Conservation (phyloP, 805 yeast genomes). For the Barnettozyma botsteinii region DNA sequence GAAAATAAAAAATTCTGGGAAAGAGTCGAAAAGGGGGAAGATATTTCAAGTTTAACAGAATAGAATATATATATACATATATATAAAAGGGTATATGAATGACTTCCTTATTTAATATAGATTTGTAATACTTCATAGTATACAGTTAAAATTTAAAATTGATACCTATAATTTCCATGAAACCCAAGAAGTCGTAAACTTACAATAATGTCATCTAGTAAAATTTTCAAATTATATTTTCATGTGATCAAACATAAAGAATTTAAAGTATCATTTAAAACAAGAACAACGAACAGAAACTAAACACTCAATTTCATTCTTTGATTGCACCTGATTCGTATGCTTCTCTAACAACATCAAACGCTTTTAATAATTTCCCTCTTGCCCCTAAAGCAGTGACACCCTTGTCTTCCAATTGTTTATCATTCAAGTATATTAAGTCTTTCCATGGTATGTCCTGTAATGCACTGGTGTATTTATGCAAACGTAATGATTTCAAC, state of each 20-base stretch:
- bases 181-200: too few species aligned
- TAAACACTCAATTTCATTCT: slow-evolving; percentile 5
- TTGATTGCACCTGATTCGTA: slow-evolving; percentile 36
- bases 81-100: too few species aligned
- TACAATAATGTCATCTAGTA: too few species aligned
- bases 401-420: slow-evolving; percentile 67
- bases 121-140: too few species aligned
- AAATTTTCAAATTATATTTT: background rate
- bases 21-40: slow-evolving; percentile 4
- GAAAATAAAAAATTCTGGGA: slow-evolving; percentile 5
- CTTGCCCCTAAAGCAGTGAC: slow-evolving; percentile 95
- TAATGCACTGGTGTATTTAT: slow-evolving; percentile 86
- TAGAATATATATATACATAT: background rate
- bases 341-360: slow-evolving; percentile 68
- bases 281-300: background rate
- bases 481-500: slow-evolving; percentile 84
- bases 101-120: background rate
- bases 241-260: slow-evolving; percentile 1
- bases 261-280: background rate
- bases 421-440: slow-evolving; percentile 65
- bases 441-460: slow-evolving; percentile 74
- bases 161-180: background rate
- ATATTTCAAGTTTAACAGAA: background rate
- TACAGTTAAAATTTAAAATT: too few species aligned
- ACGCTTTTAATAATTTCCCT: slow-evolving; percentile 86